Evolutionary conservation across 441 rosid species (phyloP).

Genomic region (Syzygium malaccense): DNA sequence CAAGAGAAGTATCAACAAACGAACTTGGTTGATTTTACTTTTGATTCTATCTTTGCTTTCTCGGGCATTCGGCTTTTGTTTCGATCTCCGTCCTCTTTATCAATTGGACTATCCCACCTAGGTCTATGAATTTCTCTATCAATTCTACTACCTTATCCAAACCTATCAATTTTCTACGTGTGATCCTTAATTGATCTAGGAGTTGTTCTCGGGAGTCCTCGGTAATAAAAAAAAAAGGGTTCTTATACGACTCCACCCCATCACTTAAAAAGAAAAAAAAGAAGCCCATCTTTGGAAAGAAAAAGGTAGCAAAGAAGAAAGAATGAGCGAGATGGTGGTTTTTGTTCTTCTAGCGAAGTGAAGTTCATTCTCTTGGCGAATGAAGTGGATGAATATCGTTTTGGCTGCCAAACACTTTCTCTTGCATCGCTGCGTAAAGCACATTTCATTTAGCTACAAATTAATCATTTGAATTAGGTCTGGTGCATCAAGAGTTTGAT

Average conservation of each 20-base stretch:
- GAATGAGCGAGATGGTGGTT: not conserved
- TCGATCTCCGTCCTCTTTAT: not conserved
- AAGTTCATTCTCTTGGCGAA: not conserved
- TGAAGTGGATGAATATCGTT: not conserved
- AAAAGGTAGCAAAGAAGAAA: not conserved
- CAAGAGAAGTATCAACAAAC: not conserved
- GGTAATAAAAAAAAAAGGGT: not conserved
- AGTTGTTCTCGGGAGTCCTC: not conserved
- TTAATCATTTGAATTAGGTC: not conserved
- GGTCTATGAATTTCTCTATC: too few relatives aligned
- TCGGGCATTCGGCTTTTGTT: too few relatives aligned
- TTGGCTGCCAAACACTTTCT: not conserved
- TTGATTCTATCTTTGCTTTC: not conserved
- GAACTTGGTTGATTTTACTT: not conserved
- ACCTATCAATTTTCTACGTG: not conserved
- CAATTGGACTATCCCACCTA: not conserved
- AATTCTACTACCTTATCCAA: not conserved
- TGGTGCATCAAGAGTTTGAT: not conserved
- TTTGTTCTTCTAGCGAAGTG: not conserved
- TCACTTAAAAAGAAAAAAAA: too few relatives aligned
- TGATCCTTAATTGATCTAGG: not conserved
- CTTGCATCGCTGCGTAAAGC: too few relatives aligned
- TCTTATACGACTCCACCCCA: not conserved
- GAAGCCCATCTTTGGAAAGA: not conserved
- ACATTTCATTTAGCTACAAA: not conserved